Base-by-base conservation (phyloP, 2,329 filamentous ascomycete species). In the Aspergillus chevalieri region DNA sequence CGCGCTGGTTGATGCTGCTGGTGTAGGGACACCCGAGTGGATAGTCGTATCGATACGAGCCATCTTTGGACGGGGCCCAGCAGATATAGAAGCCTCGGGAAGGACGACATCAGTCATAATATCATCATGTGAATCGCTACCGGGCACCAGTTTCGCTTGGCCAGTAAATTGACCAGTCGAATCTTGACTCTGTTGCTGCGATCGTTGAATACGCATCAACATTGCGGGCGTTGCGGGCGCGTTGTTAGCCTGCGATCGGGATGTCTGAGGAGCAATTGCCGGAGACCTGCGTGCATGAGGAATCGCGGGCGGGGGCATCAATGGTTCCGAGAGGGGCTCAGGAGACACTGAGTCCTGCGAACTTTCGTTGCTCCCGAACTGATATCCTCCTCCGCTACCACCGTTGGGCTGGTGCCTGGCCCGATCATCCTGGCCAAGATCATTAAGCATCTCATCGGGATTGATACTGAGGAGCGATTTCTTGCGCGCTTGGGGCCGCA, bases 181-280 rank as follows among this genome's bases (percentile, higher is more conserved):
- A 17, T 70, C 62, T 26, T 76, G 69, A 22, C 17, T 21, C 12
- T 69, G 65, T 47, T 65, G 65, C 21, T 68, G 67, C 49, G 74
- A 76, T 54, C 78, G 79, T 47, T 60, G 78, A 41, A 92, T 76
- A 60, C 83, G 86, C 87, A 96, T 95, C 51, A 95, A 72, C 6
- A 90, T 95, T 7, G 91, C 89, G 1, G 90, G 90, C 0, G 90
- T 95, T 1, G 89, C 90, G 9, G 88, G 87, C 47, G 83, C 71
- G 44, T 81, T 58, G 22, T 12, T 21, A 6, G 60, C 54, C 46
- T 53, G 53, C 44, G 64, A 54, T 48, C 65, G 57, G 17, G 58
- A 45, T 24, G 51, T 48, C 48, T 70, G 68, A 1, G 68, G 64
- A 22, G 56, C 50, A 19, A 72, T 66, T 26, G 62, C 60, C 14